Percentiles rank a stretch among this genome's conserved stretches.
Evolutionary conservation across 2,329 filamentous ascomycete species (phyloP).

Genomic region (Colletotrichum siamense): DNA sequence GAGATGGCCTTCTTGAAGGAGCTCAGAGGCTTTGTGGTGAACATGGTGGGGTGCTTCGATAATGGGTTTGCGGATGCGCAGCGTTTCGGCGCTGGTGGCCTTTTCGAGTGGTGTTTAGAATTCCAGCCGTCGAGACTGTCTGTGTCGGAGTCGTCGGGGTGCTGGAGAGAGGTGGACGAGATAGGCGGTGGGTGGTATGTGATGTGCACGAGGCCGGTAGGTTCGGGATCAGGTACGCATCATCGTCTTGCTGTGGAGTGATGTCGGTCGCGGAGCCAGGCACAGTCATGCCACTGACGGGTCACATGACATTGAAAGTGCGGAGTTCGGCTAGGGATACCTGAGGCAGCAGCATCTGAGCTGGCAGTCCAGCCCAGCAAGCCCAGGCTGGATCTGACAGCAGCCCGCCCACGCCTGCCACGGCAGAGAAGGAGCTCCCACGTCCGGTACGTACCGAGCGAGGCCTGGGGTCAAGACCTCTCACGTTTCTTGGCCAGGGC

Average conservation of each 20-base stretch:
- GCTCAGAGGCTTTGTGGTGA: conserved; percentile 39
- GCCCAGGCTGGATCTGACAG: background rate
- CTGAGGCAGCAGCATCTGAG: background rate
- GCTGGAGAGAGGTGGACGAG: background rate
- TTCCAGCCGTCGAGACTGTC: background rate
- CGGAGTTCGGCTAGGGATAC: background rate
- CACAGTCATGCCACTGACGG: background rate
- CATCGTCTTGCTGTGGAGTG: background rate
- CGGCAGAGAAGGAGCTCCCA: background rate
- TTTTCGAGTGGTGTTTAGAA: background rate
- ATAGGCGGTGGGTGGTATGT: background rate
- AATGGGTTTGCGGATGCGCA: background rate
- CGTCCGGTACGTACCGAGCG: background rate
- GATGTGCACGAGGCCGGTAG: background rate
- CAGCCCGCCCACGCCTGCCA: background rate
- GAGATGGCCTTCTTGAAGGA: conserved; percentile 47
- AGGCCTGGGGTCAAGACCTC: background rate
- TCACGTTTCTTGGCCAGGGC: background rate
- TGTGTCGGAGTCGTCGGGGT: background rate
- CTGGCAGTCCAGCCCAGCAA: background rate
- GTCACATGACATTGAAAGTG: conserved; percentile 8
- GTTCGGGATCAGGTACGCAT: background rate
- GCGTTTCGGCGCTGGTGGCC: background rate
- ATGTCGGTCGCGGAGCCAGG: background rate
- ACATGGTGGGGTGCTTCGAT: conserved; percentile 29